phyloP scores from a whole-genome alignment of 495 filamentous ascomycete species.

The Penicillium robsamsonii region DNA sequence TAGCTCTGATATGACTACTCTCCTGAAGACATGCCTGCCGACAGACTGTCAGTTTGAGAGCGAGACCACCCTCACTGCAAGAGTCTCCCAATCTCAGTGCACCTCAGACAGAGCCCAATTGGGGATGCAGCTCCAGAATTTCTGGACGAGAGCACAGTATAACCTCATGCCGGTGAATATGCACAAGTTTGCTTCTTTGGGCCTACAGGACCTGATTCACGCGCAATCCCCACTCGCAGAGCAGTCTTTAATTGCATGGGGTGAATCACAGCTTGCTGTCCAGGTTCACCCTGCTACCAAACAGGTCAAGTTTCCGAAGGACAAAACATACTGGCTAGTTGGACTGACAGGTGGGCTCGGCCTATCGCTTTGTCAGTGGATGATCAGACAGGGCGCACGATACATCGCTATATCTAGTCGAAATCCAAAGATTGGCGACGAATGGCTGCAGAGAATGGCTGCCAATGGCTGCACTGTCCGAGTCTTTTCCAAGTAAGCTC shows the following conservation, averaged over 20 bases:
- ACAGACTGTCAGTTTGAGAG: constrained; percentile 15
- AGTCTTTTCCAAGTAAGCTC: constrained; percentile 23
- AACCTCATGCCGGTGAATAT: constrained; percentile 12
- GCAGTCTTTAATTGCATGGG: constrained; percentile 20
- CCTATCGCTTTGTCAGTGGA: constrained; percentile 56
- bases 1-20: not conserved
- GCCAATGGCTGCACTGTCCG: constrained; percentile 19
- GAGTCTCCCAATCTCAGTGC: not conserved
- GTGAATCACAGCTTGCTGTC: constrained; percentile 2
- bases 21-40: constrained; percentile 11
- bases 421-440: constrained; percentile 48
- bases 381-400: constrained; percentile 53
- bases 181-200: constrained; percentile 7
- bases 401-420: constrained; percentile 58
- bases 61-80: constrained; percentile 14
- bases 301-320: constrained; percentile 17
- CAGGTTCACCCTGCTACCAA: constrained; percentile 21
- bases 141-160: constrained; percentile 9
- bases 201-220: constrained; percentile 13
- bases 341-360: constrained; percentile 59
- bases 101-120: not conserved
- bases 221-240: not conserved
- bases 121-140: constrained; percentile 8
- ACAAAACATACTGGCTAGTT: constrained; percentile 57
- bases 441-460: constrained; percentile 45